These are phyloP conservation scores for Albifimbria verrucaria DNA, from an alignment of 2,329 filamentous ascomycete genomes.

Conservation along the genomic window DNA sequence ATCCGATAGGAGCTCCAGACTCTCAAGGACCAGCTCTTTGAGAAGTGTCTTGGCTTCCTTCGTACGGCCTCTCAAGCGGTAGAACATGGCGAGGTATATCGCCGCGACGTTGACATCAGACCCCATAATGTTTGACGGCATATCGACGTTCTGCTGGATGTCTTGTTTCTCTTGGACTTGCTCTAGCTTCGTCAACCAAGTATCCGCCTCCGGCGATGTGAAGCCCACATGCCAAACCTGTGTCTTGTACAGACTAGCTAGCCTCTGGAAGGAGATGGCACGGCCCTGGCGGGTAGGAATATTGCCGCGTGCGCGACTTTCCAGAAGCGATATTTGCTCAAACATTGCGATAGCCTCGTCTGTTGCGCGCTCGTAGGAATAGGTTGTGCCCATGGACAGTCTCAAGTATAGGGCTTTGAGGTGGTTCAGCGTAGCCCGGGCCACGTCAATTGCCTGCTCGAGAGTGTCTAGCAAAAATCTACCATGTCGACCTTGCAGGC, in stretches of 20 bases:
- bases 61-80: constrained; percentile 26
- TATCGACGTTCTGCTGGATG: constrained; percentile 34
- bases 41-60: constrained; percentile 26
- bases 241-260: constrained; percentile 35
- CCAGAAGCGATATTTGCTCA: constrained; percentile 31
- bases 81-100: constrained; percentile 36
- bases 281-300: constrained; percentile 35
- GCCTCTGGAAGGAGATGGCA: constrained; percentile 36
- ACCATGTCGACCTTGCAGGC: constrained; percentile 30
- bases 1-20: constrained; percentile 34
- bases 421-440: constrained; percentile 29
- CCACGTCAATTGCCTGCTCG: constrained; percentile 27
- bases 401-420: constrained; percentile 35
- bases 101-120: constrained; percentile 39
- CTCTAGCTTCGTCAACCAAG: constrained; percentile 32
- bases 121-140: constrained; percentile 36
- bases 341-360: constrained; percentile 31
- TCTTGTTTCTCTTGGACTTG: constrained; percentile 32
- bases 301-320: constrained; percentile 36
- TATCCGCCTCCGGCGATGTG: constrained; percentile 18
- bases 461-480: constrained; percentile 26
- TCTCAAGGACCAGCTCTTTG: constrained; percentile 30
- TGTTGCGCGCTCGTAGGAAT: constrained; percentile 30
- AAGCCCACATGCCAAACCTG: constrained; percentile 26
- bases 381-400: constrained; percentile 31